phyloP scores from a whole-genome alignment of 192 early-diverging fungal species.

The Coemansia sp. region DNA sequence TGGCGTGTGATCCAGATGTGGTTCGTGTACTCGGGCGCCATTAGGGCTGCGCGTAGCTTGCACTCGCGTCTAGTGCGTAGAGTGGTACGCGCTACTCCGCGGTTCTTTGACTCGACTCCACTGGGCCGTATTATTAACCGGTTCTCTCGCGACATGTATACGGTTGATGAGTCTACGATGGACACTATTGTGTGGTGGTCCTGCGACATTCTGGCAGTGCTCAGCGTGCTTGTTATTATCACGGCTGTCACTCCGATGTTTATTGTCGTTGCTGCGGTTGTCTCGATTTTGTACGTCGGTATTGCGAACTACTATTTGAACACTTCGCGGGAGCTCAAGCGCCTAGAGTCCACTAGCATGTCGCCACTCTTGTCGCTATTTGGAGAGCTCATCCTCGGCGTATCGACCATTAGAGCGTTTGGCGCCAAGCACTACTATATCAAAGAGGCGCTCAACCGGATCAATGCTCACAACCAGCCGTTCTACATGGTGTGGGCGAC shows the following conservation, averaged over 20 bases:
- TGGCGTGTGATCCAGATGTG: slow-evolving; percentile 48
- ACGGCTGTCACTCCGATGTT: slow-evolving; percentile 70
- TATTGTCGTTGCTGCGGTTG: slow-evolving; percentile 64
- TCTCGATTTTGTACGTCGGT: slow-evolving; percentile 60
- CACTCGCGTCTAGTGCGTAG: slow-evolving; percentile 61
- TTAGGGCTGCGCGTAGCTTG: slow-evolving; percentile 62
- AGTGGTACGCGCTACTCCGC: slow-evolving; percentile 70
- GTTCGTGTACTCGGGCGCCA: slow-evolving; percentile 54
- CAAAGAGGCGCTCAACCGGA: slow-evolving; percentile 59
- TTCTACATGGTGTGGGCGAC: slow-evolving; percentile 82
- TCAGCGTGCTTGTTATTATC: slow-evolving; percentile 64
- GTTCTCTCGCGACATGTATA: slow-evolving; percentile 84
- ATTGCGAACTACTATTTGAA: slow-evolving; percentile 73
- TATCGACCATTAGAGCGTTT: slow-evolving; percentile 82
- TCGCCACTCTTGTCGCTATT: slow-evolving; percentile 81
- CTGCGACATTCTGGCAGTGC: slow-evolving; percentile 54
- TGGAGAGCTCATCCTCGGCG: slow-evolving; percentile 75
- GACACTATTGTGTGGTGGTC: slow-evolving; percentile 59
- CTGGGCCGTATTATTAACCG: slow-evolving; percentile 84
- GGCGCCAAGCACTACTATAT: slow-evolving; percentile 70
- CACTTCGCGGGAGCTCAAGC: slow-evolving; percentile 85
- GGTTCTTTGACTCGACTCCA: slow-evolving; percentile 89
- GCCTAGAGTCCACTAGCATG: slow-evolving; percentile 75
- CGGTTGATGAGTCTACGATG: slow-evolving; percentile 68
- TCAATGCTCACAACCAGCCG: slow-evolving; percentile 80